Conservation (phyloP, 1,284 basidiomycete genomes). For the Sporisorium sorghi region DNA sequence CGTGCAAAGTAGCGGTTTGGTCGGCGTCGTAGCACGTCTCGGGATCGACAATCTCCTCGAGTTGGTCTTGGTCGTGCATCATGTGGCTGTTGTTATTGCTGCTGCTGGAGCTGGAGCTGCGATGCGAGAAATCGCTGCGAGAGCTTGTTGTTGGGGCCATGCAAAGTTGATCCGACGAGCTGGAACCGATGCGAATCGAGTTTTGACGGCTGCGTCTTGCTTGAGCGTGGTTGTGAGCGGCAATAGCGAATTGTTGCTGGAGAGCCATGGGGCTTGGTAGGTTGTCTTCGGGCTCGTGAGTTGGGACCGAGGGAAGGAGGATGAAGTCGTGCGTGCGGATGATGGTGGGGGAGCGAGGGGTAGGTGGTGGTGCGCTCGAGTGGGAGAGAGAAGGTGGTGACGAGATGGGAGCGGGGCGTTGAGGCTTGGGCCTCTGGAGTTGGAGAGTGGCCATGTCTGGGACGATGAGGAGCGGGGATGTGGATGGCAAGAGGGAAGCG, state of each 20-base stretch:
- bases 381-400: conserved; percentile 14
- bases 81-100: conserved; percentile 6
- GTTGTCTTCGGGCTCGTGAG: conserved; percentile 54
- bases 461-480: not conserved
- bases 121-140: not conserved
- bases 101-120: not conserved
- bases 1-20: conserved; percentile 10
- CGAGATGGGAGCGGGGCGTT: conserved; percentile 15
- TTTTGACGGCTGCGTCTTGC: conserved; percentile 20
- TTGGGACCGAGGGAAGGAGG: conserved; percentile 49
- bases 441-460: conserved; percentile 42
- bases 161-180: conserved; percentile 11
- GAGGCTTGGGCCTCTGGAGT: conserved; percentile 32
- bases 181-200: conserved; percentile 15
- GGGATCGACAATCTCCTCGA: conserved; percentile 39
- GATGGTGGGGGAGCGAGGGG: conserved; percentile 42
- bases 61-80: conserved; percentile 23
- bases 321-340: conserved; percentile 48
- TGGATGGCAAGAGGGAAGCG: too few relatives aligned
- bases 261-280: conserved; percentile 33
- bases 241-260: conserved; percentile 39
- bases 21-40: conserved; percentile 15
- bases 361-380: conserved; percentile 6
- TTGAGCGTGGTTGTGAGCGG: conserved; percentile 29
- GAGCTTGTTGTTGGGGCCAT: conserved; percentile 4